These are phyloP conservation scores for Fusarium sp. DNA, from an alignment of 2,329 filamentous ascomycete genomes.

Conservation along the genomic window DNA sequence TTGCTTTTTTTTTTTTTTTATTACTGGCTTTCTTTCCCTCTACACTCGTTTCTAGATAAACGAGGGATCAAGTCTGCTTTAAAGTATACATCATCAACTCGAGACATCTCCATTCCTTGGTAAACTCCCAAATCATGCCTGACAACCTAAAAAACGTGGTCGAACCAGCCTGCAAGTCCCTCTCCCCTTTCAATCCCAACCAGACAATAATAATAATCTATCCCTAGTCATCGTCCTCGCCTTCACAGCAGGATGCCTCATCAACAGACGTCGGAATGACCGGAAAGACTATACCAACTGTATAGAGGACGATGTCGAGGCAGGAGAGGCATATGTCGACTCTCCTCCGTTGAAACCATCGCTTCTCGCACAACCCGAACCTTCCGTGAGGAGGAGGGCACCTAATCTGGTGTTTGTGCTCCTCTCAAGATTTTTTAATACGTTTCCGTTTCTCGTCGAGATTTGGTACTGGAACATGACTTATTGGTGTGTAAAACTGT, in stretches of 20 bases:
- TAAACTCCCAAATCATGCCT: constrained; percentile 2
- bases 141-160: constrained; percentile 15
- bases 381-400: constrained; percentile 31
- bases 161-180: constrained; percentile 32
- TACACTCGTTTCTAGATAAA: not conserved
- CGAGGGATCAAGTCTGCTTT: not conserved
- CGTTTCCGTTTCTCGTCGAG: constrained; percentile 49
- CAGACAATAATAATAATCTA: no score
- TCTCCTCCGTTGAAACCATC: constrained; percentile 39
- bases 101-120: not conserved
- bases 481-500: constrained; percentile 42
- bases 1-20: not conserved
- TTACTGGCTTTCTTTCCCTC: not conserved
- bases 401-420: constrained; percentile 41
- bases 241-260: constrained; percentile 41
- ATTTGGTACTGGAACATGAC: constrained; percentile 54
- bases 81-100: not conserved
- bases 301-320: constrained; percentile 30
- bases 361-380: constrained; percentile 16
- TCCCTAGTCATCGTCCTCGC: constrained; percentile 28
- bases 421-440: constrained; percentile 46
- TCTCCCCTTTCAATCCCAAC: no score
- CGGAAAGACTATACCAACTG: constrained; percentile 1
- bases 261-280: constrained; percentile 34
- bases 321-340: constrained; percentile 23